Conservation (phyloP, 257 asterid genomes). For the Ajuga chamaepitys region DNA sequence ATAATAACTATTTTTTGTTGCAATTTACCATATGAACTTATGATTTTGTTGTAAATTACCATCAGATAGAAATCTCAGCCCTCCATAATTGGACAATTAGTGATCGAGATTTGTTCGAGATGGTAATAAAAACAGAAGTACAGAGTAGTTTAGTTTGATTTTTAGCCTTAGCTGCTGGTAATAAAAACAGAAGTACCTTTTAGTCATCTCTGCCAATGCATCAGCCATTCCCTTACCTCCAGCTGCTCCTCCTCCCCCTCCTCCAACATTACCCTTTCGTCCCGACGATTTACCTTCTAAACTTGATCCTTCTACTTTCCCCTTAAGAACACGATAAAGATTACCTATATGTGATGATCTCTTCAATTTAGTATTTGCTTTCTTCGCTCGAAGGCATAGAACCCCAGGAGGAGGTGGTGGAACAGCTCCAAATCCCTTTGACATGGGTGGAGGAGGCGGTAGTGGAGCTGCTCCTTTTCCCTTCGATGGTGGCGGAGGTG, state of each 20-base stretch:
- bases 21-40: no score
- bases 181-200: slow-evolving; percentile 37
- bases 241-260: slow-evolving; percentile 29
- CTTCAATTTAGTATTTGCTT: slow-evolving; percentile 54
- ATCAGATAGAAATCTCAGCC: no score
- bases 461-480: slow-evolving; percentile 25
- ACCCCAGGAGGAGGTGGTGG: slow-evolving; percentile 77
- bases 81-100: no score
- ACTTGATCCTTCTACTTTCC: slow-evolving; percentile 77
- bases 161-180: no score
- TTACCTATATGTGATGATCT: slow-evolving; percentile 88
- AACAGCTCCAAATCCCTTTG: slow-evolving; percentile 30
- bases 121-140: no score
- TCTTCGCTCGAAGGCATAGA: slow-evolving; percentile 43
- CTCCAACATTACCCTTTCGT: slow-evolving; percentile 47
- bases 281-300: slow-evolving; percentile 38
- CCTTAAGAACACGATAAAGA: slow-evolving; percentile 78
- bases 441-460: slow-evolving; percentile 41
- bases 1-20: no score
- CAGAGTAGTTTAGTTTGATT: no score
- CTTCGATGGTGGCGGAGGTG: slow-evolving; percentile 25
- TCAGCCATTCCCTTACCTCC: slow-evolving; percentile 95
- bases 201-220: slow-evolving; percentile 95
- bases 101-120: no score
- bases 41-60: no score